Evolutionary conservation across 805 yeast species (phyloP), one percentile per base, ranked within the genome.

Genomic region (Candida pseudofarinosa): DNA sequence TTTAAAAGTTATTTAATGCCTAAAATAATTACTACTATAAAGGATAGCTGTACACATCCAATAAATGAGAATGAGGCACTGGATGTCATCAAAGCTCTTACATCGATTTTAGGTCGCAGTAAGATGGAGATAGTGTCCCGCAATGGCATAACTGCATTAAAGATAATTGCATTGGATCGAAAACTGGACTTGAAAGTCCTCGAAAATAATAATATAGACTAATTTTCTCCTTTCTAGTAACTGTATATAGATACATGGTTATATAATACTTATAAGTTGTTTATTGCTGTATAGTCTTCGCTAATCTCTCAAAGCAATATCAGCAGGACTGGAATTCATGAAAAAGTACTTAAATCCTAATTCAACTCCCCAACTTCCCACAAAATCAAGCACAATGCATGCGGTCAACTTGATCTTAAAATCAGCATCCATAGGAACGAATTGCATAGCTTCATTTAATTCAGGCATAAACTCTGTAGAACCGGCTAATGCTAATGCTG

Each of bases 391-490:
- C 33, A 86, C 48, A 70, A 93, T 80, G 33, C 88, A 74, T 1
- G 69, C 54, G 2, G 96, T 86, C 58, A 93, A 76, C 63, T 86
- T 85, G 49, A 76, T 51, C 68, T 89, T 90, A 80, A 93, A 93
- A 14, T 64, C 58, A 19, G 65, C 59, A 30, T 72, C 65, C 97
- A 93, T 89, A 52, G 88, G 88, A 38, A 93, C 99, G 63, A 93
- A 86, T 61, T 84, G 81, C 83, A 93, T 81, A 13, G 88, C 88
- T 61, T 87, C 91, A 62, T 93, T 93, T 58, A 93, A 67, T 70
- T 93, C 99, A 28, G 98, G 98, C 56, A 90, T 62, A 58, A 91
- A 85, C 65, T 93, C 99, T 18, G 98, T 89, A 4, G 97, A 83
- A 13, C 98, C 96, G 8, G 91, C 77, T 44, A 93, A 65, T 1